Conservation (phyloP, 2,329 filamentous ascomycete genomes). For the Trichoderma hamatum region DNA sequence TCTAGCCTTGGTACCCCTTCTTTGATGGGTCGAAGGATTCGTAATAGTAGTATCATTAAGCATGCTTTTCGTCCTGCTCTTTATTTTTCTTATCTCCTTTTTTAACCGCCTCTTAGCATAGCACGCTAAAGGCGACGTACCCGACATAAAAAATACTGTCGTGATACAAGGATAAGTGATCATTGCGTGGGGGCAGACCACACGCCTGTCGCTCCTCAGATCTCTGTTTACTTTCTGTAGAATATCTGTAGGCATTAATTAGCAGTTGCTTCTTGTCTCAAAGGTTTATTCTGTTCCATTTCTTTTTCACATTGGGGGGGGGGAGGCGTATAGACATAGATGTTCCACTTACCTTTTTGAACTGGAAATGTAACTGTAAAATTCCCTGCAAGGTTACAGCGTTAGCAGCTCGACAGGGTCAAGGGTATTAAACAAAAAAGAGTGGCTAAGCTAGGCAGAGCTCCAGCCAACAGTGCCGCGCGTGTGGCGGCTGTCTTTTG, state of each 20-base stretch:
- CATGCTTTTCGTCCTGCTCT: neutral
- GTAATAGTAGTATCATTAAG: conserved; percentile 7
- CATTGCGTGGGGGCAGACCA: neutral
- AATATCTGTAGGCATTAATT: conserved; percentile 51
- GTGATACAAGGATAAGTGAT: neutral
- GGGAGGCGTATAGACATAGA: no score
- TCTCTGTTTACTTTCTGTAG: conserved; percentile 52
- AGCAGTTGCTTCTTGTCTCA: neutral
- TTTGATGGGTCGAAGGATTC: neutral
- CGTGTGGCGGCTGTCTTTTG: conserved; percentile 22
- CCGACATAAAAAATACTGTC: neutral
- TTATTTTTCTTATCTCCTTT: neutral
- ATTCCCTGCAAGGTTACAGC: conserved; percentile 67
- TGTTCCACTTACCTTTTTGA: conserved; percentile 77
- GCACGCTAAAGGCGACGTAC: neutral
- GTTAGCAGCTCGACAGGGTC: conserved; percentile 25
- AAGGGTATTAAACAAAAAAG: conserved; percentile 9
- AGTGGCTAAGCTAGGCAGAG: neutral
- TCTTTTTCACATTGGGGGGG: neutral
- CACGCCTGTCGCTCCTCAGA: neutral
- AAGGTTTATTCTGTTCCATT: neutral
- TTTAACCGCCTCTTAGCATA: neutral
- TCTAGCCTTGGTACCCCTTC: conserved; percentile 17
- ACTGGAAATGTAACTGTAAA: conserved; percentile 94
- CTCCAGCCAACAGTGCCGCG: conserved; percentile 24